These are phyloP conservation scores for Moniliophthora roreri DNA, from an alignment of 1,284 basidiomycete genomes.

Conservation along the genomic window DNA sequence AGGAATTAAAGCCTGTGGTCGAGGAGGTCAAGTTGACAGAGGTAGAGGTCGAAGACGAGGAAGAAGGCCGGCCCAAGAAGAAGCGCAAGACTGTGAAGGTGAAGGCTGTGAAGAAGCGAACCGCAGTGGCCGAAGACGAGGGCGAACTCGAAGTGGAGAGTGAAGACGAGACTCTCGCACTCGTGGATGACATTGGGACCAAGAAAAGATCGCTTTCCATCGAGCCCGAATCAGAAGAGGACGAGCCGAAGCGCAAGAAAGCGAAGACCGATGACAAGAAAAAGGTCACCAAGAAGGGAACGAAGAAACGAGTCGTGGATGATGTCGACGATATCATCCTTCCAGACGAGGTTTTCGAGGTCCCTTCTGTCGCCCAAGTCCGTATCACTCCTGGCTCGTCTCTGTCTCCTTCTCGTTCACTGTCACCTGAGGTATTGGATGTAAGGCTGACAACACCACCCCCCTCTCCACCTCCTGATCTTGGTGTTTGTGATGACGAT, in stretches of 20 bases:
- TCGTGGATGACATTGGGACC: constrained; percentile 20
- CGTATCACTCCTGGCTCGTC: constrained; percentile 46
- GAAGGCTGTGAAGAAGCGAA: constrained; percentile 29
- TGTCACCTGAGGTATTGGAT: constrained; percentile 35
- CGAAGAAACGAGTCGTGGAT: constrained; percentile 30
- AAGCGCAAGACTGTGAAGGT: constrained; percentile 29
- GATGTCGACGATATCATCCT: constrained; percentile 50
- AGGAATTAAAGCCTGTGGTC: constrained; percentile 33
- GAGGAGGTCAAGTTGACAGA: constrained; percentile 23
- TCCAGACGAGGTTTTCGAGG: constrained; percentile 48
- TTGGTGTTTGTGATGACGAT: constrained; percentile 79
- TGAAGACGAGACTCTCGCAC: constrained; percentile 30
- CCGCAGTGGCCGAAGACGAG: constrained; percentile 33
- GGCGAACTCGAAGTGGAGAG: constrained; percentile 41
- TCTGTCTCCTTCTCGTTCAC: constrained; percentile 42
- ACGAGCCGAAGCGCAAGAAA: constrained; percentile 44
- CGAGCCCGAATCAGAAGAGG: constrained; percentile 48
- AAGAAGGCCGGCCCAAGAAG: constrained; percentile 32
- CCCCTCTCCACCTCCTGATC: constrained; percentile 54
- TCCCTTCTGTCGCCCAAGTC: constrained; percentile 50
- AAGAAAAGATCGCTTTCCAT: constrained; percentile 33
- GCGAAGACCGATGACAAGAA: constrained; percentile 28
- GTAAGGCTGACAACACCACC: constrained; percentile 34
- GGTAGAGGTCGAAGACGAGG: constrained; percentile 23
- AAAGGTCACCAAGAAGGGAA: constrained; percentile 39